Percentiles rank a stretch among this genome's conserved stretches.
Evolutionary conservation across 2,329 filamentous ascomycete genomes (phyloP).

Genomic region (Endothia cerciana): DNA sequence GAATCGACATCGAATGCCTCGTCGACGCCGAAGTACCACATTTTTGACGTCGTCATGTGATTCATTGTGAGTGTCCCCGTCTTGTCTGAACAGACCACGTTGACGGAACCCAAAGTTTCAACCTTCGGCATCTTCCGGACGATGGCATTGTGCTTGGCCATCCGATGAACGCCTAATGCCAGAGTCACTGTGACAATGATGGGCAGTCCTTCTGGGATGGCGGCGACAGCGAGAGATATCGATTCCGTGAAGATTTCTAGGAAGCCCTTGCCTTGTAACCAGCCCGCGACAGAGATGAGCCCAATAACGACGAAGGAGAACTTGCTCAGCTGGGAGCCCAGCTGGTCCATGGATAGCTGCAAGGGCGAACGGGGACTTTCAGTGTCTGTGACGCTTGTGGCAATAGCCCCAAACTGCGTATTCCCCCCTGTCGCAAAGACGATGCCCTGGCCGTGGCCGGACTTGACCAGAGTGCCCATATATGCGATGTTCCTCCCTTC

Average conservation of each 20-base stretch:
- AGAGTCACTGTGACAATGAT: slow-evolving; percentile 98
- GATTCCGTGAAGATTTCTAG: slow-evolving; percentile 98
- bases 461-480: slow-evolving; percentile 96
- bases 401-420: slow-evolving; percentile 96
- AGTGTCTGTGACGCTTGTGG: slow-evolving; percentile 89
- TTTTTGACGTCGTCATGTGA: slow-evolving; percentile 95
- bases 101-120: slow-evolving; percentile 96
- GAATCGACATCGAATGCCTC: slow-evolving; percentile 56
- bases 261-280: slow-evolving; percentile 85
- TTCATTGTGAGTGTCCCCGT: slow-evolving; percentile 95
- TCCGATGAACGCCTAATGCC: slow-evolving; percentile 90
- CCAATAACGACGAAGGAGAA: slow-evolving; percentile 94
- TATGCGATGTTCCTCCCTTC: slow-evolving; percentile 92
- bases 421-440: slow-evolving; percentile 95
- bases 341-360: slow-evolving; percentile 95
- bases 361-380: slow-evolving; percentile 93
- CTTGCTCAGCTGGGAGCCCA: slow-evolving; percentile 94
- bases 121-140: slow-evolving; percentile 95
- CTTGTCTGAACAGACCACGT: slow-evolving; percentile 99
- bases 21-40: slow-evolving; percentile 86
- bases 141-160: slow-evolving; percentile 94
- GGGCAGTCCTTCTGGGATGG: slow-evolving; percentile 92
- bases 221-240: slow-evolving; percentile 92
- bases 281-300: slow-evolving; percentile 87
- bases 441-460: slow-evolving; percentile 91